Conservation (phyloP, 495 filamentous ascomycete genomes). For the Talaromyces thailandensis region DNA sequence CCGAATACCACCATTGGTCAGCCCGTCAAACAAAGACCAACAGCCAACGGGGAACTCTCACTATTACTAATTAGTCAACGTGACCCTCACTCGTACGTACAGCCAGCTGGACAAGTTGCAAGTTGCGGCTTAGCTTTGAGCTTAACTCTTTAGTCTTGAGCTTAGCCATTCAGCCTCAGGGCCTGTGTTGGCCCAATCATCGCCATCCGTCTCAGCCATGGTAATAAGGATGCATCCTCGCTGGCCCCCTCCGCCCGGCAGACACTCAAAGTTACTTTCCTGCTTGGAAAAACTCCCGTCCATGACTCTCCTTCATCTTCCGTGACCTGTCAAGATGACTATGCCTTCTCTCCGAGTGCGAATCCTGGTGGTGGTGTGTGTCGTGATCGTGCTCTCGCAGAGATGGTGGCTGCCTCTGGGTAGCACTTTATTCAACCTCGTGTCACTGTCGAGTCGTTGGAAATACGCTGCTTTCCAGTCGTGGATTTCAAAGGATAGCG, state of each 20-base stretch:
- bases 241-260: too few species aligned
- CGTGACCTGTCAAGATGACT: neutral
- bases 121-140: neutral
- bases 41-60: too few species aligned
- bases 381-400: neutral
- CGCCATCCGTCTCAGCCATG: neutral
- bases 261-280: neutral
- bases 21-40: neutral
- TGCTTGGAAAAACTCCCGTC: neutral
- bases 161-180: neutral
- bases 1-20: neutral
- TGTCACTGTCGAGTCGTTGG: conserved; percentile 21
- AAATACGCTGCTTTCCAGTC: conserved; percentile 12
- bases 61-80: too few species aligned
- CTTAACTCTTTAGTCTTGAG: neutral
- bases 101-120: too few species aligned
- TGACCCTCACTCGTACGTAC: too few species aligned
- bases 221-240: neutral
- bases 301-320: neutral
- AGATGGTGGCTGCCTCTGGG: conserved; percentile 2
- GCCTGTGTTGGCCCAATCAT: neutral
- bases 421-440: conserved; percentile 14
- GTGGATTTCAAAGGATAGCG: conserved; percentile 17
- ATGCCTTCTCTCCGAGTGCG: neutral
- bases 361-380: conserved; percentile 1